Evolutionary conservation across 805 yeast genomes (phyloP), one percentile per base, ranked within the genome.

Genomic region (Monosporozyma solicola): DNA sequence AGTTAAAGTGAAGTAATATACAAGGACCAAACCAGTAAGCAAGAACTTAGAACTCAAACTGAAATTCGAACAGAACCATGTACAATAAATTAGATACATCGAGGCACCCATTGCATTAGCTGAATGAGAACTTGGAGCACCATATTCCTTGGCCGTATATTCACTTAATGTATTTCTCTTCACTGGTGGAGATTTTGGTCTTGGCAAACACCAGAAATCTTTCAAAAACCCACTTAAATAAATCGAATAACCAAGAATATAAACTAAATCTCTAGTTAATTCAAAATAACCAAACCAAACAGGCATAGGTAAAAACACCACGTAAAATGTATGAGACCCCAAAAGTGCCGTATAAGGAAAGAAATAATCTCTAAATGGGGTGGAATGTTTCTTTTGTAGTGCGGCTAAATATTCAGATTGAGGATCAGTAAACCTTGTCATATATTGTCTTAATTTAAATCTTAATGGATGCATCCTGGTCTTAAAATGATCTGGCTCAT

Each of bases 261-360:
- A 89, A 67, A 53, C 94, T 85, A 68, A 80, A 61, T 87, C 95
- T 53, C 94, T 74, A 1, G 84, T 78, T 31, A 82, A 52, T 7
- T 65, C 66, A 3, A 77, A 72, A 29, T 74, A 76, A 0, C 96
- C 96, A 55, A 83, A 80, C 97, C 97, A 94, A 33, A 82, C 76
- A 10, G 95, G 88, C 24, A 87, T 65, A 0, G 99, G 99, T 44
- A 92, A 75, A 81, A 87, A 82, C 46, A 92, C 67, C 48, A 94
- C 95, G 65, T 92, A 94, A 66, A 94, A 94, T 0, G 96, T 88
- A 69, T 94, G 99, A 3, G 95, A 80, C 0, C 97, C 99, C 58
- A 94, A 73, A 61, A 85, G 83, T 15, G 98, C 97, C 2, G 95
- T 80, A 74, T 88, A 81, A 9, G 95, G 86, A 69, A 94, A 94